A percentile compares a stretch with the other conserved stretches of the same genome.
Conservation (phyloP, 306 rosid genomes). For the Inga laurina region DNA sequence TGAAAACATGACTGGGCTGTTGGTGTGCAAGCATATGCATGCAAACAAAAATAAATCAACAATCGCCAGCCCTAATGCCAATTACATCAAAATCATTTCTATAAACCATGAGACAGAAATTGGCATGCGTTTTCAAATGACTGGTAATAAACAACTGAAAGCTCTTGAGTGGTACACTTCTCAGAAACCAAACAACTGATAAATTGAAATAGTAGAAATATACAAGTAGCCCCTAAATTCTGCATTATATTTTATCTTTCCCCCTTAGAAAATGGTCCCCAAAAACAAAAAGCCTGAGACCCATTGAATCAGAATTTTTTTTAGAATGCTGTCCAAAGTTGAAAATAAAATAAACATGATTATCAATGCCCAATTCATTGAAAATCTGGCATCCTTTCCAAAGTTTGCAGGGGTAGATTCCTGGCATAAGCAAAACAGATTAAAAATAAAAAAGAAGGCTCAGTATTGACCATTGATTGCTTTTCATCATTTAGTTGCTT, state of each 20-base stretch:
- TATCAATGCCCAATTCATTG: constrained; percentile 17
- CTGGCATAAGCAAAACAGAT: background rate
- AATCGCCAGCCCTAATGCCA: background rate
- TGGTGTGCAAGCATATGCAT: constrained; percentile 18
- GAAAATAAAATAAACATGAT: constrained; percentile 11
- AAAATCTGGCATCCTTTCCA: constrained; percentile 15
- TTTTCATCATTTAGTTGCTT: constrained; percentile 98
- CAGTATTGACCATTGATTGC: constrained; percentile 79
- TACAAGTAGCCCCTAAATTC: background rate
- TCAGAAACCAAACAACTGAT: background rate
- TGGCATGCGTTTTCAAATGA: constrained; percentile 18
- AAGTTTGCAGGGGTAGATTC: constrained; percentile 26
- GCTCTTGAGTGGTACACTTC: background rate
- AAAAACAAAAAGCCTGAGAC: background rate
- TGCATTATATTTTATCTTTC: background rate
- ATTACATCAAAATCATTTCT: constrained; percentile 12
- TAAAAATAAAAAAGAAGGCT: constrained; percentile 9
- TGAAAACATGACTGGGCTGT: constrained; percentile 24
- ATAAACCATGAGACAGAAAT: constrained; percentile 20
- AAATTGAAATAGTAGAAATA: background rate
- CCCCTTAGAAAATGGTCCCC: background rate
- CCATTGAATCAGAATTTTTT: background rate
- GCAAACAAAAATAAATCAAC: background rate
- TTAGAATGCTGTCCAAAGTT: background rate
- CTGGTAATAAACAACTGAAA: background rate